A percentile compares a stretch with the other conserved stretches of the same genome.
Evolutionary conservation across 2,329 filamentous ascomycete species (phyloP).

Genomic region (Cadophora sp.): DNA sequence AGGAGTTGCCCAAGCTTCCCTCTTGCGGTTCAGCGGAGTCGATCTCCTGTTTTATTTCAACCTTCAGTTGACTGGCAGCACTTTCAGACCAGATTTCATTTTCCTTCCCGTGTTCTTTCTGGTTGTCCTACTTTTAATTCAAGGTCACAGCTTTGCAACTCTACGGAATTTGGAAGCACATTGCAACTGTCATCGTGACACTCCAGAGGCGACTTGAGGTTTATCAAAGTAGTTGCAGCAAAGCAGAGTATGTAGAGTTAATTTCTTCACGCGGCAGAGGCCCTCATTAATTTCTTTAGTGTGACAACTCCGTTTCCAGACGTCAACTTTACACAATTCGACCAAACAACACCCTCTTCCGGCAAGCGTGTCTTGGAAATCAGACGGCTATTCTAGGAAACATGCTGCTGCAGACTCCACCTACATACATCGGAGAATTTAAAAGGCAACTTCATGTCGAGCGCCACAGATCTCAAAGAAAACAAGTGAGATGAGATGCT

Average conservation of each 20-base stretch:
- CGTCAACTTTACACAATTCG: background rate
- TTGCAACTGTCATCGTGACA: too few relatives aligned
- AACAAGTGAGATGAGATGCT: background rate
- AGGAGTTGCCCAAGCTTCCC: background rate
- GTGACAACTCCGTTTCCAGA: background rate
- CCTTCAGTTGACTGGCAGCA: background rate
- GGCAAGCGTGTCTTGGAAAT: constrained; percentile 11
- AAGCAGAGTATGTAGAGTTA: too few relatives aligned
- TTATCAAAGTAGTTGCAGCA: too few relatives aligned
- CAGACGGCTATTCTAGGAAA: constrained; percentile 21
- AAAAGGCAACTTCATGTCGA: background rate
- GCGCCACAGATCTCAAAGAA: constrained; percentile 7
- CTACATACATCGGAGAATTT: constrained; percentile 23
- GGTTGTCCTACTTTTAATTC: too few relatives aligned
- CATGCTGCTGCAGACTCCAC: constrained; percentile 16
- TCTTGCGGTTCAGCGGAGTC: background rate
- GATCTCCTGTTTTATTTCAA: background rate
- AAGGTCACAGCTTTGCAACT: too few relatives aligned
- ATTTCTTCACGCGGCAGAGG: too few relatives aligned
- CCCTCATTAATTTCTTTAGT: background rate
- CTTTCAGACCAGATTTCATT: too few relatives aligned
- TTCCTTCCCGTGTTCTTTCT: too few relatives aligned
- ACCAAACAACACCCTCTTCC: background rate
- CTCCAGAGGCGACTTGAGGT: too few relatives aligned
- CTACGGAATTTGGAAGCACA: too few relatives aligned